Base-by-base conservation (phyloP, 169 alveolate genomes). In the Babesia ovata region DNA sequence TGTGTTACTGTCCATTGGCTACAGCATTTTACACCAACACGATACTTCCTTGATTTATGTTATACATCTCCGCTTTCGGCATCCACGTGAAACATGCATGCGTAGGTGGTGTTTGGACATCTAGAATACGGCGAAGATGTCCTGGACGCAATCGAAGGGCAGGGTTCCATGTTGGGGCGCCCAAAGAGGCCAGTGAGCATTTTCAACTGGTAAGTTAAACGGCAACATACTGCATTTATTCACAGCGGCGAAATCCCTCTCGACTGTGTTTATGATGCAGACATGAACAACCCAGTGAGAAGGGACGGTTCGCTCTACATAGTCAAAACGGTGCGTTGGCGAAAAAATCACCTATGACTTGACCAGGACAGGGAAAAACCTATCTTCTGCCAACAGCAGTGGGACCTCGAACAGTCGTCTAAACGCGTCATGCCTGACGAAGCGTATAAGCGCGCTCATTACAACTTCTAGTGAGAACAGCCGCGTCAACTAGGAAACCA, bases 101-200 rank as follows among this genome's bases (percentile, higher is more conserved):
- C 45, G 63, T 44, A 88, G 94, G 96, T 92, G 22, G 95, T 91
- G 19, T 92, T 92, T 79, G 95, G 95, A 0, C 93, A 92, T 66
- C 71, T 92, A 44, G 91, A 84, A 33, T 78, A 86, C 65, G 95
- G 95, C 44, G 86, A 63, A 46, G 95, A 90, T n/a, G 92, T 88
- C 11, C 54, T 92, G 45, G 86, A 86, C 28, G 77, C 67, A 44
- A 92, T 92, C 49, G 95, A 92, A 50, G 86, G 78, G 33, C 92
- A 82, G 46, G 93, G 95, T 13, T 84, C 95, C 4, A 75, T 79
- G 66, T 67, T 87, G 19, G 95, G 95, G n/a, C 53, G 83, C 52
- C 86, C 92, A 12, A 87, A 75, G 70, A 81, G 78, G 69, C 92
- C 91, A 70, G 95, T 92, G 22, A 79, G 49, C 22, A 92, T 92